Base-by-base conservation (phyloP, 108 stramenopile genomes). In the Craspedostauros australis region DNA sequence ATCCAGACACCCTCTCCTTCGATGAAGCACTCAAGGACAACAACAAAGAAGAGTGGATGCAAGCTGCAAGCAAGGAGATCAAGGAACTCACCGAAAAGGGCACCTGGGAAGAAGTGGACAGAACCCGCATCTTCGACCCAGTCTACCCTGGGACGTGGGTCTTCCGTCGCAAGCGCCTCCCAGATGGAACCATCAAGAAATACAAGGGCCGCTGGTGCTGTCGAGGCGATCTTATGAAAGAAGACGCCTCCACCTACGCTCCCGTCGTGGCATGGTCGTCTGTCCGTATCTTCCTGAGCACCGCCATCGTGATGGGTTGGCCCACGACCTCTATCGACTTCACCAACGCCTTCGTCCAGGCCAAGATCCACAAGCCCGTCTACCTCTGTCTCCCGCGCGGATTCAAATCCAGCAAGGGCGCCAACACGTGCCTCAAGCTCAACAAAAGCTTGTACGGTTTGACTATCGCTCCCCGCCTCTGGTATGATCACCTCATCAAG, bases 391-490 rank as follows among this genome's bases (percentile, higher is more conserved):
- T 51, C 11, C 50, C 50, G 6, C 50, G 50, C 27, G 54, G 54
- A 5, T 55, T 42, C 43, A 5, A n/a, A 5, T 55, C 42, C n/a
- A n/a, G 40, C 21, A 8, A 46, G 16, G 40, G 40, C n/a, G n/a
- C 23, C 20, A 19, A 18, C 5, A 63, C 62, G 29, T 68, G 66
- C 38, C 54, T 70, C 7, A n/a, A 26, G 21, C 31, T 70, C 22
- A 21, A 38, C 44, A 60, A 60, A 24, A 33, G 29, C 6, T 32
- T 68, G 1, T 68, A 68, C 31, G 66, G 66, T 19, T 9, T 51
- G 19, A 15, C 50, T 52, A 15, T 16, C 8, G 51, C 51, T 12
- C 66, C 66, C 25, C 38, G 30, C 3, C 42, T 68, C 2, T 60
- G 58, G 58, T 60, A 32, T 15, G 15, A 41, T 2, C 25, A 41